Conservation (phyloP, 208 protist genomes). For the Trypanosoma scelopori region DNA sequence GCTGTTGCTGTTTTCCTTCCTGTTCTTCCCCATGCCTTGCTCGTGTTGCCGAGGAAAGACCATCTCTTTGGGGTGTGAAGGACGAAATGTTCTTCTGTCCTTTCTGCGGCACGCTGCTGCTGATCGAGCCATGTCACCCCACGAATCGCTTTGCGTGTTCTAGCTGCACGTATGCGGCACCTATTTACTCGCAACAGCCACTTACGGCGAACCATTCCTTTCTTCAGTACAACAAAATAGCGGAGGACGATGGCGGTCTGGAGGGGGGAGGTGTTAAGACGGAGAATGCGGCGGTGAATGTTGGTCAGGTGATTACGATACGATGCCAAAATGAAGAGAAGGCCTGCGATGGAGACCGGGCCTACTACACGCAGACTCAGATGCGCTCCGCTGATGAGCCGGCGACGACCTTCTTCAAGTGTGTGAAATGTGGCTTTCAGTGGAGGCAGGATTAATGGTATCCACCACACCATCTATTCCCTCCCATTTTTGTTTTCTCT, state of each 20-base stretch:
- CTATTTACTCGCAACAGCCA: slow-evolving; percentile 27
- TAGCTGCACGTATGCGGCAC: slow-evolving; percentile 72
- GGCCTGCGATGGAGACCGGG: slow-evolving; percentile 78
- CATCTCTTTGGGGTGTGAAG: background rate
- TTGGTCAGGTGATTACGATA: slow-evolving; percentile 84
- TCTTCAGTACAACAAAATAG: slow-evolving; percentile 47
- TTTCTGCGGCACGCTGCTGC: slow-evolving; percentile 85
- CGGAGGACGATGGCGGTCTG: slow-evolving; percentile 14
- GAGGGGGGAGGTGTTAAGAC: slow-evolving; percentile 22
- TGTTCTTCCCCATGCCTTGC: background rate
- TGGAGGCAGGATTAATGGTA: slow-evolving; percentile 86
- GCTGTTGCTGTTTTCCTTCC: too few species aligned
- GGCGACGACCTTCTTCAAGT: slow-evolving; percentile 96
- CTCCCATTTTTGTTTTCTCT: too few species aligned
- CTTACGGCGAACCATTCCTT: slow-evolving; percentile 71
- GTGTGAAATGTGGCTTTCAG: slow-evolving; percentile 91
- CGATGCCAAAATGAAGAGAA: slow-evolving; percentile 75
- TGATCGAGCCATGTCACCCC: slow-evolving; percentile 42
- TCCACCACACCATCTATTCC: background rate
- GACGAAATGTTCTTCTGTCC: slow-evolving; percentile 81
- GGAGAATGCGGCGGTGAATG: slow-evolving; percentile 35
- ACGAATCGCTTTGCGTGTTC: slow-evolving; percentile 60
- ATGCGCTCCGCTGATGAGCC: slow-evolving; percentile 98
- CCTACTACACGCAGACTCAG: slow-evolving; percentile 96
- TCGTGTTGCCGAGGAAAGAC: background rate